A percentile compares a stretch with the other conserved stretches of the same genome.
Conservation (phyloP, 1,139 yeast genomes). For the Yamadazyma sp. region DNA sequence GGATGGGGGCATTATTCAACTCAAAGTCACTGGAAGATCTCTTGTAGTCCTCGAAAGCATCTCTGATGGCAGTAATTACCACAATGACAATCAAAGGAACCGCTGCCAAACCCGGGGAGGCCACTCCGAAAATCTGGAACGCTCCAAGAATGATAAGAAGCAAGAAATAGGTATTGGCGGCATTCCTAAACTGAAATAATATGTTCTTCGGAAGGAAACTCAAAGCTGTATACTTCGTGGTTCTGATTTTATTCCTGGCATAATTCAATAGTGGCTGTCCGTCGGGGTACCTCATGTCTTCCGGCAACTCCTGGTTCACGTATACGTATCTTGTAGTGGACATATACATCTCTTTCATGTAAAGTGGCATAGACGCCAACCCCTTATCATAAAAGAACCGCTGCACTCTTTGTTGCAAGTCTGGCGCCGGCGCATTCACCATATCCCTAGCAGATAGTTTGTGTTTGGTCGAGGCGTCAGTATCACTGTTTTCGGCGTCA, state of each 20-base stretch:
- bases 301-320: slow-evolving; percentile 39
- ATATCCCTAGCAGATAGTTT: slow-evolving; percentile 12
- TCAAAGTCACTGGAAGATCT: slow-evolving; percentile 79
- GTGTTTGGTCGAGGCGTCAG: not conserved
- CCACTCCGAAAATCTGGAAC: slow-evolving; percentile 88
- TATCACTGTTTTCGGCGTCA: not conserved
- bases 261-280: slow-evolving; percentile 60
- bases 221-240: slow-evolving; percentile 92
- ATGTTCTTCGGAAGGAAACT: slow-evolving; percentile 86
- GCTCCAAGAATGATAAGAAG: slow-evolving; percentile 80
- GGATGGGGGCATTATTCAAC: slow-evolving; percentile 84
- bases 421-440: slow-evolving; percentile 30
- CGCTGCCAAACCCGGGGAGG: slow-evolving; percentile 84
- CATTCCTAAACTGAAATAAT: slow-evolving; percentile 74
- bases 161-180: slow-evolving; percentile 88
- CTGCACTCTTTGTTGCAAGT: slow-evolving; percentile 28
- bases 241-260: slow-evolving; percentile 89
- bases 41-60: slow-evolving; percentile 91
- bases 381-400: slow-evolving; percentile 32
- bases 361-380: slow-evolving; percentile 33
- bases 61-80: slow-evolving; percentile 82
- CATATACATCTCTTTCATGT: slow-evolving; percentile 34
- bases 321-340: slow-evolving; percentile 38
- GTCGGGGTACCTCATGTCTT: slow-evolving; percentile 33
- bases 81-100: slow-evolving; percentile 95